Conservation (phyloP, 140 eudicot genomes). For the Bidens hawaiensis region DNA sequence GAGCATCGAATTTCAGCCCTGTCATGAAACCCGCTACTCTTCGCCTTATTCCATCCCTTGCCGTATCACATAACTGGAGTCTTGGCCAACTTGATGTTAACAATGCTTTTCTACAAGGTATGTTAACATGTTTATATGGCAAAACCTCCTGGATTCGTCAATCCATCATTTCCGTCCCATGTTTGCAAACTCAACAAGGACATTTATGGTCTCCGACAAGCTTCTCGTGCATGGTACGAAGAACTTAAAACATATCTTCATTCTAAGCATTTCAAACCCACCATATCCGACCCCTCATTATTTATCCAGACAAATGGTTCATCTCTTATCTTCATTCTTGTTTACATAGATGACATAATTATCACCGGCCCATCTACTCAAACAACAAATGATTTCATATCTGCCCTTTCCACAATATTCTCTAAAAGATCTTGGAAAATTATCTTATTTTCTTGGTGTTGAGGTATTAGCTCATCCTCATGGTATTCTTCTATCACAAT, state of each 20-base stretch:
- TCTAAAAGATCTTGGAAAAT: neutral
- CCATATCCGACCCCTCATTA: neutral
- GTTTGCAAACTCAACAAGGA: neutral
- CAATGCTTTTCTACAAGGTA: too few species aligned
- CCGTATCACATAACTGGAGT: neutral
- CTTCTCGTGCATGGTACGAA: neutral
- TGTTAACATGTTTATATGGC: neutral
- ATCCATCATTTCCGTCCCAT: too few species aligned
- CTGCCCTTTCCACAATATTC: neutral
- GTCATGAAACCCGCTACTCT: neutral
- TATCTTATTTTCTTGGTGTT: neutral
- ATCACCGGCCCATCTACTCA: neutral
- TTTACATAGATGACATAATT: neutral
- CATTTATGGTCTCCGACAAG: neutral
- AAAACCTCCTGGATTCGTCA: neutral
- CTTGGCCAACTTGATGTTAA: neutral
- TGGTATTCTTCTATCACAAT: neutral
- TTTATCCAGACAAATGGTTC: neutral
- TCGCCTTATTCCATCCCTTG: neutral
- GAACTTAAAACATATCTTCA: neutral
- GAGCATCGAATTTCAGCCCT: neutral
- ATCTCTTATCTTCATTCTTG: neutral
- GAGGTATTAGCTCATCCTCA: neutral
- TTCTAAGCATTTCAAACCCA: neutral
- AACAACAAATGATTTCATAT: neutral